These are phyloP conservation scores for Arthrobotrys sphaeroides DNA, from an alignment of 2,329 filamentous ascomycete genomes.

Conservation along the genomic window DNA sequence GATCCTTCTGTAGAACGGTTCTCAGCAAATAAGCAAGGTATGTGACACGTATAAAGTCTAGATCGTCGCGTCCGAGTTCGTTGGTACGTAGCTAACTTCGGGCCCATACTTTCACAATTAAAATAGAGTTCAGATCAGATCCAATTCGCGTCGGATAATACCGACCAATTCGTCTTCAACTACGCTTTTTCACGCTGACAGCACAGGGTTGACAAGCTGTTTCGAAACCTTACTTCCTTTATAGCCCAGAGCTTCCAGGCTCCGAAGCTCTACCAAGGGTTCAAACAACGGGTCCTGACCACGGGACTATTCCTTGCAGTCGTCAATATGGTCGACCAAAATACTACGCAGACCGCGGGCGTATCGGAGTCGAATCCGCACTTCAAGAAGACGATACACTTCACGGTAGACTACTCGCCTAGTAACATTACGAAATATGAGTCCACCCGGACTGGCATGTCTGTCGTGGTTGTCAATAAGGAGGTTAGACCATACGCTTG, in stretches of 20 bases:
- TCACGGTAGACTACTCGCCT: constrained; percentile 89
- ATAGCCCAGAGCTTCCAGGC: constrained; percentile 39
- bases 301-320: constrained; percentile 30
- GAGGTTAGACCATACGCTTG: constrained; percentile 65
- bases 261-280: constrained; percentile 41
- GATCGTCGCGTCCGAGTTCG: no score
- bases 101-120: neutral
- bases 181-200: no score
- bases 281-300: constrained; percentile 23
- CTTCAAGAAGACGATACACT: constrained; percentile 85
- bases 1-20: neutral
- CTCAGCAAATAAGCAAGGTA: no score
- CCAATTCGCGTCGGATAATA: neutral
- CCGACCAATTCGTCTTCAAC: no score
- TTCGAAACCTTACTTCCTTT: constrained; percentile 42
- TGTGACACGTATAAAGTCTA: no score
- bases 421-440: constrained; percentile 93
- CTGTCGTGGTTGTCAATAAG: constrained; percentile 88
- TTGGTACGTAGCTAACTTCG: no score
- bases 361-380: constrained; percentile 60
- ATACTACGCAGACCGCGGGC: constrained; percentile 9
- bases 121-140: neutral
- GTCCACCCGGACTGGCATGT: constrained; percentile 92
- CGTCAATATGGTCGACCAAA: constrained; percentile 30
- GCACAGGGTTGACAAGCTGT: no score